phyloP scores from a whole-genome alignment of 257 asterid species.

The Lavandula angustifolia region DNA sequence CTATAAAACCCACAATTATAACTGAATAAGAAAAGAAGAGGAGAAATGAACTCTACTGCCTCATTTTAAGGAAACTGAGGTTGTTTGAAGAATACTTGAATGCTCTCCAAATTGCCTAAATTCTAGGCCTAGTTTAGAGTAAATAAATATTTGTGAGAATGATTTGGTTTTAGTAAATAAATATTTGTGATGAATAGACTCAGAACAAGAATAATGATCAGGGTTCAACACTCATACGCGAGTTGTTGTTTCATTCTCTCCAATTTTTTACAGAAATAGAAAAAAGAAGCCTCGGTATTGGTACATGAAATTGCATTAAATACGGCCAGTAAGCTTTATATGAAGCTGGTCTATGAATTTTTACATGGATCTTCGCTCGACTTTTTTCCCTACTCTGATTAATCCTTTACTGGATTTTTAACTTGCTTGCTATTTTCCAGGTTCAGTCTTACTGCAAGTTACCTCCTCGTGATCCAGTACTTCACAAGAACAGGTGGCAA shows the following conservation, averaged over 20 bases:
- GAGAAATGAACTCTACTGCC: neutral
- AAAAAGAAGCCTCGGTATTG: too few species aligned
- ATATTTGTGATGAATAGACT: too few species aligned
- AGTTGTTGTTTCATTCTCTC: too few species aligned
- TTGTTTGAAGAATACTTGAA: neutral
- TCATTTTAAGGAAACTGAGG: neutral
- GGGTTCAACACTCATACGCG: too few species aligned
- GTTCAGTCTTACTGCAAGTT: constrained; percentile 71
- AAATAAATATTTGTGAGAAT: too few species aligned
- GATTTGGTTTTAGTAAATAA: too few species aligned
- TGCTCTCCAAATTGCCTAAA: neutral
- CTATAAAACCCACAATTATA: neutral
- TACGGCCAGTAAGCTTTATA: neutral
- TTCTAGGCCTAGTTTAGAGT: neutral
- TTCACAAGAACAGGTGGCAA: constrained; percentile 81
- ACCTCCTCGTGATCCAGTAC: constrained; percentile 86
- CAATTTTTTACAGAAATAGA: too few species aligned
- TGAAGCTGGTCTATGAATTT: neutral
- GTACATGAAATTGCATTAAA: neutral
- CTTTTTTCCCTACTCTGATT: neutral
- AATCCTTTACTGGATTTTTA: constrained; percentile 1
- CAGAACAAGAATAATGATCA: too few species aligned
- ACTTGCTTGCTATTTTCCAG: constrained; percentile 44
- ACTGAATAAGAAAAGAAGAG: neutral
- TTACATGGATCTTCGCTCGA: neutral